Conservation (phyloP, 345 rosid genomes). For the Erucastrum elatum region DNA sequence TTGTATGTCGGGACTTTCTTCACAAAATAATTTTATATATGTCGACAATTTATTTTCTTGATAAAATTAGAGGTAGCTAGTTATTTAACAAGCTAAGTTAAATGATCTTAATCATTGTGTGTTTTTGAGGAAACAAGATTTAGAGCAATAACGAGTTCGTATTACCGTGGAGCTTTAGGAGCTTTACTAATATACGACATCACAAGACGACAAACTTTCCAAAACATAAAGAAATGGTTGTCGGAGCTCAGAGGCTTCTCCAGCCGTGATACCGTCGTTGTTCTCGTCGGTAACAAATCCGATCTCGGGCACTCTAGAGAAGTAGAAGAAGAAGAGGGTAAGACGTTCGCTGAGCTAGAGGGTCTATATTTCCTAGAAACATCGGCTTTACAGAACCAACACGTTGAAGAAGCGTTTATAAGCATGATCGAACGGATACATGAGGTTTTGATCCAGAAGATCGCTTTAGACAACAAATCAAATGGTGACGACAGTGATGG, state of each 20-base stretch:
- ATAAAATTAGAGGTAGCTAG: not conserved
- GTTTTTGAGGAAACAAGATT: slow-evolving; percentile 49
- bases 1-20: slow-evolving; percentile 21
- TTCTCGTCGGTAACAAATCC: slow-evolving; percentile 78
- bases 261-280: slow-evolving; percentile 60
- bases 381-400: slow-evolving; percentile 68
- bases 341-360: slow-evolving; percentile 56
- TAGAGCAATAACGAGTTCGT: slow-evolving; percentile 89
- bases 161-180: slow-evolving; percentile 86
- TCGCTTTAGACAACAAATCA: slow-evolving; percentile 45
- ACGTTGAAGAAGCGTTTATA: slow-evolving; percentile 75
- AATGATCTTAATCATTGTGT: not conserved
- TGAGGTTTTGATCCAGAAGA: slow-evolving; percentile 51
- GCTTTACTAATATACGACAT: slow-evolving; percentile 84
- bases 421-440: slow-evolving; percentile 69
- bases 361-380: slow-evolving; percentile 77
- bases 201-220: slow-evolving; percentile 60
- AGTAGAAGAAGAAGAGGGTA: slow-evolving; percentile 67
- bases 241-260: slow-evolving; percentile 65
- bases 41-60: not conserved
- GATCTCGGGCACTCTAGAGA: slow-evolving; percentile 58
- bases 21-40: not conserved
- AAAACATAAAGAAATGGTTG: slow-evolving; percentile 70
- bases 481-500: slow-evolving; percentile 33
- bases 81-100: not conserved